These are phyloP conservation scores for Curvularia spicifera DNA, from an alignment of 2,329 filamentous ascomycete genomes.

Conservation along the genomic window DNA sequence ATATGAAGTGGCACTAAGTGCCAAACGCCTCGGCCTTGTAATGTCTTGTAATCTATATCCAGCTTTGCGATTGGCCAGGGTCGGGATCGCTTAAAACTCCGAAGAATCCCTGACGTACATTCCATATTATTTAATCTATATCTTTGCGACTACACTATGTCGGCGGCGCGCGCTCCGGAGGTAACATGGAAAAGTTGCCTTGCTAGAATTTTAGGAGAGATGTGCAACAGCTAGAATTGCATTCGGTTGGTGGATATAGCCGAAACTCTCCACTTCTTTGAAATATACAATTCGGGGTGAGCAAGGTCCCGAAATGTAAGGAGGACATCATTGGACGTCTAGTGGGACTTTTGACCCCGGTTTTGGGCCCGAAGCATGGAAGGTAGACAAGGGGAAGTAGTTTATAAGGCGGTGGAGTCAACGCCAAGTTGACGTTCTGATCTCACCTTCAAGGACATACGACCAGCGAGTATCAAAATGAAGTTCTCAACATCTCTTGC, in stretches of 20 bases:
- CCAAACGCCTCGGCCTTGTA: conserved; percentile 2
- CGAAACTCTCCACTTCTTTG: conserved; percentile 19
- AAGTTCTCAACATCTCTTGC: conserved; percentile 36
- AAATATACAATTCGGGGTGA: conserved; percentile 1
- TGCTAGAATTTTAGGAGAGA: conserved; percentile 7
- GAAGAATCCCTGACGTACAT: conserved; percentile 28
- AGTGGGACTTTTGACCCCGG: conserved; percentile 4
- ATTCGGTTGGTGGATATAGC: conserved; percentile 28
- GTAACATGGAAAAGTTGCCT: conserved; percentile 15
- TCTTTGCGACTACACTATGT: conserved; percentile 8
- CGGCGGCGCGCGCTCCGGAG: conserved; percentile 27
- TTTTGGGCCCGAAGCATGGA: conserved; percentile 5
- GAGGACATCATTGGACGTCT: conserved; percentile 17
- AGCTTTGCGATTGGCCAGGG: conserved; percentile 27
- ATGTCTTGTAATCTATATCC: conserved; percentile 20
- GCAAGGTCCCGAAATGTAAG: background rate
- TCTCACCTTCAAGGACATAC: background rate
- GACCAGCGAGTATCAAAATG: conserved; percentile 24
- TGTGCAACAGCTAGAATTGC: conserved; percentile 6
- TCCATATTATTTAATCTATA: conserved; percentile 40
- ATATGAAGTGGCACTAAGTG: conserved; percentile 12
- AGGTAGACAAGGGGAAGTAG: background rate
- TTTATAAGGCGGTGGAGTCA: conserved; percentile 16
- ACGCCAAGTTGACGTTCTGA: background rate
- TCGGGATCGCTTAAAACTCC: conserved; percentile 27